Percentiles rank a stretch among this genome's conserved stretches.
phyloP scores from a whole-genome alignment of 2,329 filamentous ascomycete species.

The Zasmidium angulare region DNA sequence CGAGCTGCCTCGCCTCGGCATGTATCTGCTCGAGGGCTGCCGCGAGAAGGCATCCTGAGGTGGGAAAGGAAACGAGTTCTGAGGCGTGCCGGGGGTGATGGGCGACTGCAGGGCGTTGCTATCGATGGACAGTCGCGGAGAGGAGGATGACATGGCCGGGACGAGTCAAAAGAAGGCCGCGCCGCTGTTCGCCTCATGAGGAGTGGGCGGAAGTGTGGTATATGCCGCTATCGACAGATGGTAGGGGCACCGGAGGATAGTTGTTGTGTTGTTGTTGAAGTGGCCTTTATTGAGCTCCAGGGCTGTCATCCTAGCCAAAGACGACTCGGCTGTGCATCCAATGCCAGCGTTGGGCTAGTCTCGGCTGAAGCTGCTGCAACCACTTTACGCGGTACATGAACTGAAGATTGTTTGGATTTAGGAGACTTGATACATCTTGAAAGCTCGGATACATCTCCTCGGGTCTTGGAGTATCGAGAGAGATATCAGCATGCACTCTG shows the following conservation, averaged over 20 bases:
- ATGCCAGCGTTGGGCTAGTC: no score
- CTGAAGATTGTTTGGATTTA: no score
- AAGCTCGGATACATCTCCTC: no score
- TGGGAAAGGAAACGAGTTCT: constrained; percentile 56
- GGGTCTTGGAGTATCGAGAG: no score
- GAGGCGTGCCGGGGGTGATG: constrained; percentile 39
- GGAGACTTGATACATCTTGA: no score
- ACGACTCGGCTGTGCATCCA: no score
- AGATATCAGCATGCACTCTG: no score
- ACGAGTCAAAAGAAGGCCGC: constrained; percentile 3
- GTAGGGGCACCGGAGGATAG: background rate
- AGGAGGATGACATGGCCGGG: constrained; percentile 41
- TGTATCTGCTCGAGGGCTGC: constrained; percentile 51
- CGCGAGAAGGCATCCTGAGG: constrained; percentile 52
- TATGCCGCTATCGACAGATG: background rate
- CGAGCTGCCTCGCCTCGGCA: constrained; percentile 71
- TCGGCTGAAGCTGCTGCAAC: no score
- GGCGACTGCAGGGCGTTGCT: constrained; percentile 43
- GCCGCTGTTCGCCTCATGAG: constrained; percentile 22
- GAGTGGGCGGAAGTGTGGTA: constrained; percentile 1
- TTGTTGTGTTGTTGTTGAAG: background rate
- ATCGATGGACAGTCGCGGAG: constrained; percentile 58
- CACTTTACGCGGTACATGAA: no score
- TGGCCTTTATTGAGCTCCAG: no score
- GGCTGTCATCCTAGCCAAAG: background rate